These are phyloP conservation scores for Agaricus blazei DNA, from an alignment of 768 basidiomycete species.

Conservation along the genomic window DNA sequence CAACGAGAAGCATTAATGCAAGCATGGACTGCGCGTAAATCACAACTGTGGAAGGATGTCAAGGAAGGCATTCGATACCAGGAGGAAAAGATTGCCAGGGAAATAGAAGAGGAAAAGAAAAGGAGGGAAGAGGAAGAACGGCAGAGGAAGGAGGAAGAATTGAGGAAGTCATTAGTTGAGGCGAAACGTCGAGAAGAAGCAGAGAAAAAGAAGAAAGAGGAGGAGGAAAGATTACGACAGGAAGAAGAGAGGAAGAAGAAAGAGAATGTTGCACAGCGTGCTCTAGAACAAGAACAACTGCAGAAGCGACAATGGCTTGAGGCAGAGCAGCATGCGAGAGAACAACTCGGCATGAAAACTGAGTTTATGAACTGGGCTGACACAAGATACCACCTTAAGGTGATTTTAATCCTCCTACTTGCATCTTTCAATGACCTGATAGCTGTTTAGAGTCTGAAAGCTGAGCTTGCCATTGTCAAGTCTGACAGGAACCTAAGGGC, in stretches of 20 bases:
- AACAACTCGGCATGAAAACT: conserved; percentile 45
- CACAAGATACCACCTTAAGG: conserved; percentile 51
- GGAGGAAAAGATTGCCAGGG: conserved; percentile 51
- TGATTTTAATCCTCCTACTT: conserved; percentile 21
- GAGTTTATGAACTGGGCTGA: conserved; percentile 62
- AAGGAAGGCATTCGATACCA: conserved; percentile 59
- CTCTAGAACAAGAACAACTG: conserved; percentile 32
- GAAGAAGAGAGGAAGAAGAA: conserved; percentile 33
- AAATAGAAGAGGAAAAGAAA: conserved; percentile 53
- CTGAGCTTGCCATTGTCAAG: conserved; percentile 63
- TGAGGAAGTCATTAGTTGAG: conserved; percentile 42
- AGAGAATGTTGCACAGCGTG: conserved; percentile 29
- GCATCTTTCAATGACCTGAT: conserved; percentile 7
- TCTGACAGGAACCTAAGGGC: conserved; percentile 46
- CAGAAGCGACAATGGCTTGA: conserved; percentile 23
- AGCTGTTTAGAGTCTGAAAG: conserved; percentile 51
- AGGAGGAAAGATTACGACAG: conserved; percentile 33
- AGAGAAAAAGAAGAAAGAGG: conserved; percentile 36
- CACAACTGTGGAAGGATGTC: conserved; percentile 49
- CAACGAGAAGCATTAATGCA: conserved; percentile 41
- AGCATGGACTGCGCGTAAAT: conserved; percentile 50
- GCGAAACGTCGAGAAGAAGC: conserved; percentile 39
- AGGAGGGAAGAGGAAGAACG: conserved; percentile 42
- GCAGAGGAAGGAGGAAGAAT: conserved; percentile 33
- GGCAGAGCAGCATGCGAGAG: conserved; percentile 22